Conservation (phyloP, 2,329 filamentous ascomycete species). For the Aureobasidium sp. region DNA sequence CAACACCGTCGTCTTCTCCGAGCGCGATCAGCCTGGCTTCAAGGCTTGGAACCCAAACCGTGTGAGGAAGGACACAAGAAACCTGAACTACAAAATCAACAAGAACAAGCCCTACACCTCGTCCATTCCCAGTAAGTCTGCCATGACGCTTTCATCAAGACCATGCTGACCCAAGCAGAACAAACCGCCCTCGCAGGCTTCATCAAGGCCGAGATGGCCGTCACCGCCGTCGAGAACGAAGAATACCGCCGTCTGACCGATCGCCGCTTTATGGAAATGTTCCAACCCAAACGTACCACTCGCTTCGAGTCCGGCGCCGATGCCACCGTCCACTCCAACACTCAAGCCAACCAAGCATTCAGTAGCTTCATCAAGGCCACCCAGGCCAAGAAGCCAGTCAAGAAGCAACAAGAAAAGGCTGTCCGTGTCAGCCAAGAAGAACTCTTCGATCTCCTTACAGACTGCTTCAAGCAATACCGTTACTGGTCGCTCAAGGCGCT, state of each 20-base stretch:
- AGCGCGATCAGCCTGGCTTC: conserved; percentile 82
- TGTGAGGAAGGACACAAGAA: conserved; percentile 14
- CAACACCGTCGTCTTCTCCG: conserved; percentile 88
- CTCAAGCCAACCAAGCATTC: conserved; percentile 24
- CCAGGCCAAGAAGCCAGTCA: conserved; percentile 18
- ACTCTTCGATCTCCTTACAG: conserved; percentile 76
- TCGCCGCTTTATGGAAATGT: conserved; percentile 32
- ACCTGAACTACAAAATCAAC: conserved; percentile 15
- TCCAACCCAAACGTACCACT: conserved; percentile 41
- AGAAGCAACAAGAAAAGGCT: conserved; percentile 67
- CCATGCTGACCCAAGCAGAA: conserved; percentile 41
- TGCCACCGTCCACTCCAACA: conserved; percentile 28
- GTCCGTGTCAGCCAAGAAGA: conserved; percentile 84
- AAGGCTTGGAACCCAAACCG: conserved; percentile 27
- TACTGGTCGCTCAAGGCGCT: conserved; percentile 94
- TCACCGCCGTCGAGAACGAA: conserved; percentile 62
- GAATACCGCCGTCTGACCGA: conserved; percentile 58
- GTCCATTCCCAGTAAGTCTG: conserved; percentile 15
- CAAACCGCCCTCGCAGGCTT: conserved; percentile 68
- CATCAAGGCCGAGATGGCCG: conserved; percentile 67
- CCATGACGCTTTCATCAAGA: not conserved
- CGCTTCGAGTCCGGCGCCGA: conserved; percentile 36
- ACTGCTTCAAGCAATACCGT: conserved; percentile 73
- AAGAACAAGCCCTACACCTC: conserved; percentile 21
- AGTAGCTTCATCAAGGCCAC: conserved; percentile 27